Evolutionary conservation across 129 eudicot species (phyloP), one percentile per base, ranked within the genome.

Genomic region (Flaveria trinervia): DNA sequence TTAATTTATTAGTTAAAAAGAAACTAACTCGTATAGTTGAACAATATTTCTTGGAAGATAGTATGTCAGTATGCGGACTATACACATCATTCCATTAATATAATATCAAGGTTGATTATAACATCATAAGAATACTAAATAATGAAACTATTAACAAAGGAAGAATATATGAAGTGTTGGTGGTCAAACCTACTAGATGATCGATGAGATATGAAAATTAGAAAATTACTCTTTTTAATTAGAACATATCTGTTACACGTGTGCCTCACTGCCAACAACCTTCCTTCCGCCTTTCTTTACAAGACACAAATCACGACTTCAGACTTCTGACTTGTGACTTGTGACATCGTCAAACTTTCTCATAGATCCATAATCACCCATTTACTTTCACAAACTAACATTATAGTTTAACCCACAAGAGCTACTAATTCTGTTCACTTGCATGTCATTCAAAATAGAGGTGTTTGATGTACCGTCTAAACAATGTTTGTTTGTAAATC

Each of bases 111-210:
- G 22, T 57, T 57, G 26, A 22, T 57, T 57, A 57, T 12, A 22
- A 2, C 4, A 57, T 57, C 23, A 20, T 57, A 4, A 57, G 16
- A 23, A 23, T 50, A 69, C 23, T 20, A 69, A 18, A 49, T 23
- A 70, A 16, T 49, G 12, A 8, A 55, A 36, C n/a, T 3, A 70
- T 26, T 30, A 71, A 30, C 30, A 30, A 52, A 50, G 3, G 25
- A 51, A 18, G 14, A 72, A 15, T 26, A 26, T 1, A 1, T 4
- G 0, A 9, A 16, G 30, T 36, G 28, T 72, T 73, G 23, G 56
- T 73, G 15, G 68, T 73, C 77, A 73, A 73, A 57, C 77, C 77
- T 57, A 57, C 77, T 57, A 56, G 56, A 73, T 57, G 77, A 26
- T 26, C 30, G 30, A 72, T 20, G 65, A 16, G 49, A 33, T 9